Evolutionary conservation across 2,329 filamentous ascomycete genomes (phyloP).

Genomic region (Akanthomyces muscarius): DNA sequence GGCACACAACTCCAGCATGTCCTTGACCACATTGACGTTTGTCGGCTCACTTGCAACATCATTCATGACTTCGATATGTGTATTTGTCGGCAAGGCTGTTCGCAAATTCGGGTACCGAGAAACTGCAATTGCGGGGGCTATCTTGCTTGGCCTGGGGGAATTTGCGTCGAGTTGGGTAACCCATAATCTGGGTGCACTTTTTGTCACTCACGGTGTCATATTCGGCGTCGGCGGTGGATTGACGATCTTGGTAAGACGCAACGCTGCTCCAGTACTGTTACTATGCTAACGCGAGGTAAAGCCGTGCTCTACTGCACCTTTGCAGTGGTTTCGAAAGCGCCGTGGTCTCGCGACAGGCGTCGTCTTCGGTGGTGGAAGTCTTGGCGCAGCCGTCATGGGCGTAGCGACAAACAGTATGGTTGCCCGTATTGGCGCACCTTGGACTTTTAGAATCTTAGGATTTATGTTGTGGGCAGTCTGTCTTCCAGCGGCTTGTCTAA

Average conservation of each 20-base stretch:
- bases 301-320: constrained; percentile 26
- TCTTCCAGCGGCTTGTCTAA: constrained; percentile 26
- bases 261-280: accelerated
- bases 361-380: constrained; percentile 27
- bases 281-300: neutral
- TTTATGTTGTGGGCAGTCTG: constrained; percentile 27
- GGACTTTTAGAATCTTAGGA: constrained; percentile 27
- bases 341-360: constrained; percentile 27
- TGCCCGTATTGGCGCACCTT: constrained; percentile 23
- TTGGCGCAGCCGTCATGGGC: constrained; percentile 27
- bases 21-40: constrained; percentile 26
- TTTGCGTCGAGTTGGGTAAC: constrained; percentile 26
- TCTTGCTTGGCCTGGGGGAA: constrained; percentile 27
- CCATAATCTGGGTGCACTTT: constrained; percentile 23
- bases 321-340: constrained; percentile 26
- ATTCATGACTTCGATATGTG: constrained; percentile 27
- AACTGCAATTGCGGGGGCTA: constrained; percentile 23
- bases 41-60: constrained; percentile 28
- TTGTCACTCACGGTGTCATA: constrained; percentile 26
- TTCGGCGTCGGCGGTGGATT: constrained; percentile 28
- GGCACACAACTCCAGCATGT: constrained; percentile 21
- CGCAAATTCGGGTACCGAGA: constrained; percentile 23
- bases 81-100: constrained; percentile 24
- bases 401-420: constrained; percentile 24
- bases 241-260: constrained; percentile 23